phyloP scores from a whole-genome alignment of 495 filamentous ascomycete genomes.

The Melanomma pulvis-pyrius region DNA sequence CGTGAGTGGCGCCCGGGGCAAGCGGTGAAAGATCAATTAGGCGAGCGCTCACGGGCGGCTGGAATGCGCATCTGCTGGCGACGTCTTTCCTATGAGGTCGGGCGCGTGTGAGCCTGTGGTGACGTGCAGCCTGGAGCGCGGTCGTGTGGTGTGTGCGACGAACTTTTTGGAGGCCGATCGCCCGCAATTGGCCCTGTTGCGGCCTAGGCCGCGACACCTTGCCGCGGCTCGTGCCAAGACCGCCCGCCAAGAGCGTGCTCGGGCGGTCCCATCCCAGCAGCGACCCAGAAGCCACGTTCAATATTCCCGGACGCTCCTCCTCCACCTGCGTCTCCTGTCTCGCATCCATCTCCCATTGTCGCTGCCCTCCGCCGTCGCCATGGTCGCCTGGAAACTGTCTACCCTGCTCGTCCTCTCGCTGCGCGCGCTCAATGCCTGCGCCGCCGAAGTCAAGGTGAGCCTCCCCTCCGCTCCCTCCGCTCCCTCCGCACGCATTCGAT shows the following conservation, averaged over 20 bases:
- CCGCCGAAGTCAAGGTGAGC: slow-evolving; percentile 62
- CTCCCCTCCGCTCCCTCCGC: slow-evolving; percentile 31
- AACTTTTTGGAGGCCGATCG: background rate
- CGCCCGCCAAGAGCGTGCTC: background rate
- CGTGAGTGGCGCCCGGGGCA: background rate
- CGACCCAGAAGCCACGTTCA: slow-evolving; percentile 34
- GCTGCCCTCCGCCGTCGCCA: slow-evolving; percentile 39
- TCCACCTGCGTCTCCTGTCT: background rate
- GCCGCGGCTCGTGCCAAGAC: background rate
- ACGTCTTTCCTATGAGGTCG: background rate
- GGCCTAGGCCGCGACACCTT: background rate
- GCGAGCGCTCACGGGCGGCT: no score
- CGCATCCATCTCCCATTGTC: slow-evolving; percentile 10
- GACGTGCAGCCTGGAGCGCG: background rate
- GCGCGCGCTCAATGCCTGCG: slow-evolving; percentile 64
- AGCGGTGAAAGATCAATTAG: background rate
- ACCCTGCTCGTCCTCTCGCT: slow-evolving; percentile 71
- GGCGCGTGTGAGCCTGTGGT: background rate
- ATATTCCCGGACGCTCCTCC: background rate
- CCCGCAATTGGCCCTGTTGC: background rate
- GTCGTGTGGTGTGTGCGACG: background rate
- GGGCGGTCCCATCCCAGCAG: slow-evolving; percentile 4
- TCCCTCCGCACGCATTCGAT: no score
- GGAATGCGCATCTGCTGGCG: no score
- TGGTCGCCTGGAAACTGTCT: slow-evolving; percentile 74